Percentiles rank a stretch among this genome's conserved stretches.
Conservation (phyloP, 2,329 filamentous ascomycete genomes). For the Chaetomiaceae sp. region DNA sequence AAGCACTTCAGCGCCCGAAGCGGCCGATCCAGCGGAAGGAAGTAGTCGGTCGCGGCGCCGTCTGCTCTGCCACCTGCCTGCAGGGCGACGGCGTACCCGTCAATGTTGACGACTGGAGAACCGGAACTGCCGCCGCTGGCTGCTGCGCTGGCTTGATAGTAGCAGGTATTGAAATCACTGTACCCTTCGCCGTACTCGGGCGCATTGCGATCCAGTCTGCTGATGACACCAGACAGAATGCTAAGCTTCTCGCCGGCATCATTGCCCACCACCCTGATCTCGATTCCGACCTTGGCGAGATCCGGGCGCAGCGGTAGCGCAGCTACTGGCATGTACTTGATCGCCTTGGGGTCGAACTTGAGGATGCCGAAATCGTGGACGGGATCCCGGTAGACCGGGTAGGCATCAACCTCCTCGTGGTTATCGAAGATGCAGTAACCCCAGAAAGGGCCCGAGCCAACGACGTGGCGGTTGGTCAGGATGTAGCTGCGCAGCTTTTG, state of each 20-base stretch:
- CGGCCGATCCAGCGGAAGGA: conserved; percentile 87
- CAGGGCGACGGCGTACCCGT: conserved; percentile 84
- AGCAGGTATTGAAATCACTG: conserved; percentile 92
- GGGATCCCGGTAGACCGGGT: conserved; percentile 94
- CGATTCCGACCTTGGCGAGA: conserved; percentile 81
- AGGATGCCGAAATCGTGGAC: conserved; percentile 98
- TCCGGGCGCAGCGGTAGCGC: conserved; percentile 79
- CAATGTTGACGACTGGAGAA: conserved; percentile 93
- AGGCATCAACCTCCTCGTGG: conserved; percentile 92
- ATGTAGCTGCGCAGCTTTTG: conserved; percentile 57
- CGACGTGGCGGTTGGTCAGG: conserved; percentile 86
- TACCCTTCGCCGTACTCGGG: conserved; percentile 98
- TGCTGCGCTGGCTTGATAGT: conserved; percentile 96
- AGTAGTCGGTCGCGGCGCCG: conserved; percentile 95
- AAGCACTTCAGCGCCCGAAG: conserved; percentile 82
- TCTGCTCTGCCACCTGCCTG: conserved; percentile 93
- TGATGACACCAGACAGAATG: conserved; percentile 96
- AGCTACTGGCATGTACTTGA: conserved; percentile 93
- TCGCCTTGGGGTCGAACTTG: conserved; percentile 88
- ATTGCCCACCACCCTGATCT: conserved; percentile 96
- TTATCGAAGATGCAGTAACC: conserved; percentile 98
- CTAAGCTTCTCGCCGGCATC: conserved; percentile 98
- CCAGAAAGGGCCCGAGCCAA: conserved; percentile 94
- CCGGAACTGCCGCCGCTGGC: conserved; percentile 98
- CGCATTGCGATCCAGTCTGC: conserved; percentile 89